Base-by-base conservation (phyloP, 2,329 filamentous ascomycete species). In the Calonectria leucothoes region DNA sequence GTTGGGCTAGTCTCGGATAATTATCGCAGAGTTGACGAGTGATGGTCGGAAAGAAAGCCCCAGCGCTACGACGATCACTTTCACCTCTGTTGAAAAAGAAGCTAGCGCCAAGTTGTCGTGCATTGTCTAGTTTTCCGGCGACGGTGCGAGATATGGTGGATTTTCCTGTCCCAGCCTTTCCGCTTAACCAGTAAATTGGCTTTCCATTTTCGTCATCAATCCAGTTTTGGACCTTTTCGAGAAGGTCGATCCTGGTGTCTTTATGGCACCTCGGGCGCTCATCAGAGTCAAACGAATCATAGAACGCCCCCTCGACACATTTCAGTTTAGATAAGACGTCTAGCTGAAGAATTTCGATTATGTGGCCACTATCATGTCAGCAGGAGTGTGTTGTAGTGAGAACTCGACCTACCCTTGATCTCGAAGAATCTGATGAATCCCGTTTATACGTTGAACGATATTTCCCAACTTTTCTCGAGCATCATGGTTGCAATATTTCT, bases 81-180 rank as follows among this genome's bases (percentile, higher is more conserved):
- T 86, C 83, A 4, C 83, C 85, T 74, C 79, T 82, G 67, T 85
- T 86, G 77, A 88, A 89, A 78, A 87, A 87, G 74, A 88, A 88
- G 72, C 82, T 85, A 4, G 83, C 83, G 25, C 79, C 81, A 49
- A 85, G 80, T 6, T 35, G 29, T 33, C 52, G 37, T 25, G 27
- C 35, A 1, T 48, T 23, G 2, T 14, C 48, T 11, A 69, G 25
- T 2, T n/a, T 29, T n/a, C 29, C 14, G 27, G 83, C 82, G 3
- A 85, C 37, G 0, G 82, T 84, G 1, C 80, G 83, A 11, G 83
- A 81, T 3, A 86, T 83, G 7, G 84, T 86, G 2, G 84, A 86
- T 65, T 86, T 86, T 10, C 84, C 84, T 0, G 82, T 85, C 1
- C 84, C 84, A 17, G 83, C 84, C 77, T 84, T 83, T 6, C 84